These are phyloP conservation scores for Corymbia calophylla DNA, from an alignment of 441 rosid genomes.

Conservation along the genomic window DNA sequence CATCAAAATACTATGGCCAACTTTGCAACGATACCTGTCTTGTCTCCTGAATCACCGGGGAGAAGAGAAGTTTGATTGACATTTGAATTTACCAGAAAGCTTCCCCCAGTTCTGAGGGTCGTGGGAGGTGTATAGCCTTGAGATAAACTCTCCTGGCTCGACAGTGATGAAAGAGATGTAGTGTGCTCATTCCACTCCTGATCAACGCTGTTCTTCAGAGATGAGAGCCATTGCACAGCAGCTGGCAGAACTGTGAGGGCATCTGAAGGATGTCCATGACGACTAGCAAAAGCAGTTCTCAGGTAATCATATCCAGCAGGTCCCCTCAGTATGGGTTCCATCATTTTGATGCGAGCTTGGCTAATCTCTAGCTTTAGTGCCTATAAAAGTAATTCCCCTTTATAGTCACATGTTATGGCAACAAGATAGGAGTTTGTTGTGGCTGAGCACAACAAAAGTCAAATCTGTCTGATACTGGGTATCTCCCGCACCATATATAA, in stretches of 20 bases:
- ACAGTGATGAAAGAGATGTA: conserved; percentile 36
- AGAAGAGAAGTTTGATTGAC: conserved; percentile 12
- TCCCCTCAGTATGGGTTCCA: conserved; percentile 80
- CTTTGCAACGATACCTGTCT: conserved; percentile 24
- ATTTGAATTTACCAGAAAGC: conserved; percentile 22
- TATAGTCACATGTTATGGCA: not conserved
- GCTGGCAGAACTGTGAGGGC: conserved; percentile 43
- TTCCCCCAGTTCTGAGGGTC: conserved; percentile 70
- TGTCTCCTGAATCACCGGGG: conserved; percentile 5
- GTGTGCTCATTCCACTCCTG: conserved; percentile 78
- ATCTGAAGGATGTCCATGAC: conserved; percentile 43
- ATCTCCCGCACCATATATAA: not conserved
- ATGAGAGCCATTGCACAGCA: conserved; percentile 60
- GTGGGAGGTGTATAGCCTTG: conserved; percentile 34
- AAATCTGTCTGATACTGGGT: not conserved
- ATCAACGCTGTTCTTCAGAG: conserved; percentile 34
- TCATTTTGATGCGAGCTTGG: conserved; percentile 55
- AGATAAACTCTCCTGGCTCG: conserved; percentile 27
- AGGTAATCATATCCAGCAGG: conserved; percentile 83
- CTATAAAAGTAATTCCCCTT: conserved; percentile 19
- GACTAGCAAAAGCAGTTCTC: conserved; percentile 50
- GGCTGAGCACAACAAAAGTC: not conserved
- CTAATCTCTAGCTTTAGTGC: conserved; percentile 70
- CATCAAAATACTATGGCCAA: not conserved
- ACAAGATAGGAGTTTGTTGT: not conserved